phyloP scores from a whole-genome alignment of 2,329 filamentous ascomycete species.

The Microascus cirrosus region DNA sequence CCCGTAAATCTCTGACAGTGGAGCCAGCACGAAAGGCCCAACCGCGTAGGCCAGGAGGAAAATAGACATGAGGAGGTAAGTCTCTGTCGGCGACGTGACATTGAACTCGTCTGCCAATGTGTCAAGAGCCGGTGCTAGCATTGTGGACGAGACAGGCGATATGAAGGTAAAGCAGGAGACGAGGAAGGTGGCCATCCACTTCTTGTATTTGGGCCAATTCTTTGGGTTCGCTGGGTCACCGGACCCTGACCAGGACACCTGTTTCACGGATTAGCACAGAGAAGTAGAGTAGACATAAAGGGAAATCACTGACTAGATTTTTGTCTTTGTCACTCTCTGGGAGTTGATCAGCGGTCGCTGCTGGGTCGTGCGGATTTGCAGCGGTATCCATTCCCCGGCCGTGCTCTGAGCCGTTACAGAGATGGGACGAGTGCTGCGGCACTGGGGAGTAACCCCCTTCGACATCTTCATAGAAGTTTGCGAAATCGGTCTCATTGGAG shows the following conservation, averaged over 20 bases:
- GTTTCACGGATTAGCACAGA: not conserved
- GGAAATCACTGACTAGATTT: not conserved
- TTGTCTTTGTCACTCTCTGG: too few species aligned
- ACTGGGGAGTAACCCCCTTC: slow-evolving; percentile 4
- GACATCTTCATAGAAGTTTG: not conserved
- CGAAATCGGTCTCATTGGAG: not conserved
- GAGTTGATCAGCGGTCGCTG: too few species aligned
- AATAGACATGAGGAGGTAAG: slow-evolving; percentile 33
- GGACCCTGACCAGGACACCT: slow-evolving; percentile 31
- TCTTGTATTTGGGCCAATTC: slow-evolving; percentile 5
- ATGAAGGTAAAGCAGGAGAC: slow-evolving; percentile 4
- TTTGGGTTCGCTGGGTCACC: slow-evolving; percentile 3
- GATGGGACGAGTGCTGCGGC: not conserved
- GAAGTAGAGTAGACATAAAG: not conserved
- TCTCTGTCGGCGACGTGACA: slow-evolving; percentile 27
- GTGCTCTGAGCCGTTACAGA: too few species aligned
- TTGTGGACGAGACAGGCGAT: slow-evolving; percentile 1
- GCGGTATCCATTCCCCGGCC: too few species aligned
- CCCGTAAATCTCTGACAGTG: slow-evolving; percentile 51
- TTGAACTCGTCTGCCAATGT: slow-evolving; percentile 22
- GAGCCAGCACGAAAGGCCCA: slow-evolving; percentile 54
- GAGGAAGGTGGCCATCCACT: slow-evolving; percentile 3
- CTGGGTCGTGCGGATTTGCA: too few species aligned
- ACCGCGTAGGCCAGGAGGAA: slow-evolving; percentile 38
- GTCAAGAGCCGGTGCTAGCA: slow-evolving; percentile 2